Percentiles rank a stretch among this genome's conserved stretches.
phyloP scores from a whole-genome alignment of 345 rosid genomes.

The Boechera divaricarpa region DNA sequence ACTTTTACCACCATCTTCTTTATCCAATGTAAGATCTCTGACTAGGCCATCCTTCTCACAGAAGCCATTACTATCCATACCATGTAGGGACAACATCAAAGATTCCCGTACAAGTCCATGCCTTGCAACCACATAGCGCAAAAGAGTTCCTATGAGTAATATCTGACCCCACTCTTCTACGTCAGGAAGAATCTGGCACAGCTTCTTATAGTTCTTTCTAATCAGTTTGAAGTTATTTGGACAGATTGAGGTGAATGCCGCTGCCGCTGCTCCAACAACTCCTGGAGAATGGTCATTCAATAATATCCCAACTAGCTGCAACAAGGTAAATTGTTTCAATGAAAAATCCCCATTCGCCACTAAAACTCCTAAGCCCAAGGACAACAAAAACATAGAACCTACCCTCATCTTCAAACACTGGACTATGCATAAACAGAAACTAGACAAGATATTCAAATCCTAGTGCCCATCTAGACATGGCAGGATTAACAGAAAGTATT shows the following conservation, averaged over 20 bases:
- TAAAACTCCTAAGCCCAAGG: background rate
- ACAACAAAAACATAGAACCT: background rate
- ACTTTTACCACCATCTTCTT: slow-evolving; percentile 41
- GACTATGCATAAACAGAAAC: slow-evolving; percentile 15
- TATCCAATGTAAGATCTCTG: slow-evolving; percentile 46
- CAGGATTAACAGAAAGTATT: background rate
- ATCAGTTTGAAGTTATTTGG: slow-evolving; percentile 79
- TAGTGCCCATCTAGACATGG: background rate
- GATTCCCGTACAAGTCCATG: slow-evolving; percentile 93
- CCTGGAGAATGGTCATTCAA: slow-evolving; percentile 86
- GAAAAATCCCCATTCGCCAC: slow-evolving; percentile 5
- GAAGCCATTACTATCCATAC: slow-evolving; percentile 47
- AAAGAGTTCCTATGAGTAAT: slow-evolving; percentile 73
- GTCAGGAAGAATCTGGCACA: slow-evolving; percentile 94
- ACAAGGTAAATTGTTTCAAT: slow-evolving; percentile 19
- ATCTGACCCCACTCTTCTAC: slow-evolving; percentile 99
- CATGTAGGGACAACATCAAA: slow-evolving; percentile 70
- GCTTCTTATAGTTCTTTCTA: slow-evolving; percentile 68
- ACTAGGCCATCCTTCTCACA: slow-evolving; percentile 54
- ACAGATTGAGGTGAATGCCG: slow-evolving; percentile 87
- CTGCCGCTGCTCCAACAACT: slow-evolving; percentile 96
- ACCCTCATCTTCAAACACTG: slow-evolving; percentile 12
- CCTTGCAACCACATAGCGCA: slow-evolving; percentile 78
- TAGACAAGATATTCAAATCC: background rate
- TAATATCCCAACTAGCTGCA: slow-evolving; percentile 86